phyloP scores from a whole-genome alignment of 2,329 filamentous ascomycete genomes.

The Pezicula carpinea region DNA sequence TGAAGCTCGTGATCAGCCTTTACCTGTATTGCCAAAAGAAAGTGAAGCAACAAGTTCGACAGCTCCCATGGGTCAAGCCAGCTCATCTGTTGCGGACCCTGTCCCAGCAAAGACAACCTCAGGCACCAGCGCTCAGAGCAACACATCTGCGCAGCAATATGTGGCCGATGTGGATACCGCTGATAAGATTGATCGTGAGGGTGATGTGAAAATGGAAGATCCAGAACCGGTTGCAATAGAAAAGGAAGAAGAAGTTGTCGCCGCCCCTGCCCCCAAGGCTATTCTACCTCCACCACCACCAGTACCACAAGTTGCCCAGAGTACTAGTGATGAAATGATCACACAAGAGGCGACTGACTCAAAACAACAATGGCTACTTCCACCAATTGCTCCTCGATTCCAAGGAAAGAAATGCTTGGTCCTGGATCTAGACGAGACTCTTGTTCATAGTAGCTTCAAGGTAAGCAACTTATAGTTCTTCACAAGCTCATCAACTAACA shows the following conservation, averaged over 20 bases:
- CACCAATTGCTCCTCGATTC: slow-evolving; percentile 74
- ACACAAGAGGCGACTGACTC: slow-evolving; percentile 23
- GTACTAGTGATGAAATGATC: slow-evolving; percentile 13
- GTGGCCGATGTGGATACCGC: slow-evolving; percentile 2
- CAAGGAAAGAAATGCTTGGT: slow-evolving; percentile 91
- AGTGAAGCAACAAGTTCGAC: slow-evolving; percentile 6
- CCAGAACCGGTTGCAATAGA: slow-evolving; percentile 16
- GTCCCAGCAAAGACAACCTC: slow-evolving; percentile 16
- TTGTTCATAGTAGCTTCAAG: slow-evolving; percentile 99
- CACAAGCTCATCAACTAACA: slow-evolving; percentile 2
- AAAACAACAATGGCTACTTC: slow-evolving; percentile 53
- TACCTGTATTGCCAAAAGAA: slow-evolving; percentile 27
- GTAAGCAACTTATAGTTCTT: slow-evolving; percentile 44
- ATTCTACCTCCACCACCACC: slow-evolving; percentile 22
- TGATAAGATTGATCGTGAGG: slow-evolving; percentile 19
- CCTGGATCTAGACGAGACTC: slow-evolving; percentile 89
- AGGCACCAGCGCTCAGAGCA: slow-evolving; percentile 2
- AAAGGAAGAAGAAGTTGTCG: slow-evolving; percentile 18
- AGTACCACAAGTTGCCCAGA: slow-evolving; percentile 12
- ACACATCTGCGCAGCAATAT: background rate
- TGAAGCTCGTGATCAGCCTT: slow-evolving; percentile 22
- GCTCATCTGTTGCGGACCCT: slow-evolving; percentile 21
- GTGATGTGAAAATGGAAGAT: slow-evolving; percentile 20
- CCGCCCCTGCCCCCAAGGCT: slow-evolving; percentile 15
- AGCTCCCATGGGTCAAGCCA: slow-evolving; percentile 6